Conservation (phyloP, 306 rosid genomes). For the Cicer yamashitae region DNA sequence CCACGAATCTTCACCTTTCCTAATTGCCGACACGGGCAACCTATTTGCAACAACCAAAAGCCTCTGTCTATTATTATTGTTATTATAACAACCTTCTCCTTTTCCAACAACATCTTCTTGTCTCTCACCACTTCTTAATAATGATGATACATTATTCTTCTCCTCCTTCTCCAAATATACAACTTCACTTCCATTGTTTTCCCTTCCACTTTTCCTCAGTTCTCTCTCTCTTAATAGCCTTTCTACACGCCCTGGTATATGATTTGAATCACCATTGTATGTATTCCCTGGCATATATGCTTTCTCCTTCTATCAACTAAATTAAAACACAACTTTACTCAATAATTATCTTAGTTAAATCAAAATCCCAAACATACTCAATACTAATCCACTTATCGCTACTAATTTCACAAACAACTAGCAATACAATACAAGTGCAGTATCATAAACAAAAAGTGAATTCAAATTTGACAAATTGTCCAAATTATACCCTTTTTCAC, state of each 20-base stretch:
- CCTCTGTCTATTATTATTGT: conserved; percentile 54
- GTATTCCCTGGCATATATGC: conserved; percentile 74
- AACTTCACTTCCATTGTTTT: neutral
- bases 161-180: neutral
- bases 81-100: conserved; percentile 44
- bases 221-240: conserved; percentile 70
- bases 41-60: conserved; percentile 92
- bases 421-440: too few relatives aligned
- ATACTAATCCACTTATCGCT: too few relatives aligned
- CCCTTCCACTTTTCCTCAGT: conserved; percentile 59
- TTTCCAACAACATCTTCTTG: neutral
- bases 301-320: conserved; percentile 39
- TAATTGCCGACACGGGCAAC: conserved; percentile 90
- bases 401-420: too few relatives aligned
- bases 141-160: neutral
- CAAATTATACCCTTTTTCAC: too few relatives aligned
- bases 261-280: conserved; percentile 56
- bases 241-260: conserved; percentile 59
- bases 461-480: too few relatives aligned
- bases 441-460: too few relatives aligned
- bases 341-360: neutral
- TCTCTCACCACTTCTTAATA: neutral
- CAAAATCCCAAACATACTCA: neutral
- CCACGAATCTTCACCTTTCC: conserved; percentile 79
- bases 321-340: too few relatives aligned